Evolutionary conservation across 2,329 filamentous ascomycete species (phyloP).

Genomic region (Mariannaea sp.): DNA sequence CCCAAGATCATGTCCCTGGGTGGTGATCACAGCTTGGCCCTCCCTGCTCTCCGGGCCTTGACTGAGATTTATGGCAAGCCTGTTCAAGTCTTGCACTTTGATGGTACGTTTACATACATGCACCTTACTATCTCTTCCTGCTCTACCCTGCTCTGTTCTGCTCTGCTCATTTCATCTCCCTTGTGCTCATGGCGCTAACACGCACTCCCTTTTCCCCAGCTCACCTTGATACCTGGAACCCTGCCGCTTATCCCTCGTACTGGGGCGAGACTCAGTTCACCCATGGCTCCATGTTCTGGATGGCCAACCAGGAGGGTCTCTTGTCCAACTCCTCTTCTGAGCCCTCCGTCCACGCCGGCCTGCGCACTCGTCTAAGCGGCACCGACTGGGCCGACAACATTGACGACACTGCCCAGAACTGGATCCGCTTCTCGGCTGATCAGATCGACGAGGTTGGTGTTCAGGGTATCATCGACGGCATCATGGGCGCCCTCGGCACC

Average conservation of each 20-base stretch:
- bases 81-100: slow-evolving; percentile 75
- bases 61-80: slow-evolving; percentile 64
- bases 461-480: slow-evolving; percentile 69
- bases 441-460: slow-evolving; percentile 85
- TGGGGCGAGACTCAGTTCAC: slow-evolving; percentile 75
- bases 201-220: too few relatives aligned
- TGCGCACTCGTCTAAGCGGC: slow-evolving; percentile 76
- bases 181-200: too few relatives aligned
- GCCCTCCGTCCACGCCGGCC: slow-evolving; percentile 77
- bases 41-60: slow-evolving; percentile 71
- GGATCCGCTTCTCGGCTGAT: slow-evolving; percentile 77
- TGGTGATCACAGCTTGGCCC: slow-evolving; percentile 73
- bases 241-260: slow-evolving; percentile 75
- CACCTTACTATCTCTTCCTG: too few relatives aligned
- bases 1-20: slow-evolving; percentile 71
- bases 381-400: slow-evolving; percentile 69
- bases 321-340: slow-evolving; percentile 73
- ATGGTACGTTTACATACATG: slow-evolving; percentile 51
- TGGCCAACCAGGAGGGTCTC: slow-evolving; percentile 79
- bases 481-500: slow-evolving; percentile 73
- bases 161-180: too few relatives aligned
- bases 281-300: slow-evolving; percentile 92
- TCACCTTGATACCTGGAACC: slow-evolving; percentile 87
- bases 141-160: too few relatives aligned
- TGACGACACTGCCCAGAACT: slow-evolving; percentile 75